A percentile compares a stretch with the other conserved stretches of the same genome.
phyloP scores from a whole-genome alignment of 129 eudicot species.

The Flaveria bidentis region DNA sequence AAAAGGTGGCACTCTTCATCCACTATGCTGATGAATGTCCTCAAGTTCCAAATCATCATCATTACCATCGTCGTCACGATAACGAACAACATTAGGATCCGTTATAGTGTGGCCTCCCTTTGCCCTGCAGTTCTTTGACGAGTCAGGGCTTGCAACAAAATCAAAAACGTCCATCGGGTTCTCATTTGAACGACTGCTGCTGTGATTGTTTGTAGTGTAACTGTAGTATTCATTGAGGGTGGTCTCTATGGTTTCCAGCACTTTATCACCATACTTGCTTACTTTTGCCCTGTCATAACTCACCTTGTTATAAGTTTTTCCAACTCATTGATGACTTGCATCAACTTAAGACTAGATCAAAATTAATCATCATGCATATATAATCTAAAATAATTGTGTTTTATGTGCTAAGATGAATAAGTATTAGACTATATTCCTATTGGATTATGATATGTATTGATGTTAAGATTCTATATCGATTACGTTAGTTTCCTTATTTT shows the following conservation, averaged over 20 bases:
- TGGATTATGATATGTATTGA: neutral
- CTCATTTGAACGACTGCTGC: constrained; percentile 33
- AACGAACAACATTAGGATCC: neutral
- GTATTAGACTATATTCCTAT: neutral
- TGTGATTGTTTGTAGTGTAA: constrained; percentile 31
- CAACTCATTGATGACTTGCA: neutral
- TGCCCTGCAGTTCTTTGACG: constrained; percentile 47
- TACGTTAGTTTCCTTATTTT: neutral
- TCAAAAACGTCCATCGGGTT: constrained; percentile 36
- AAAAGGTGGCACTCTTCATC: constrained; percentile 49
- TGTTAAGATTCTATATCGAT: neutral
- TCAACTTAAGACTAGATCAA: neutral
- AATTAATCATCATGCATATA: neutral
- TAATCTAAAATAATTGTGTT: neutral
- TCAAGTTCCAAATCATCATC: constrained; percentile 41
- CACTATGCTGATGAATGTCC: constrained; percentile 28
- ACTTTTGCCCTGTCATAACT: constrained; percentile 53
- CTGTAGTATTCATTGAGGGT: constrained; percentile 54
- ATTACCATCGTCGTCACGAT: constrained; percentile 18
- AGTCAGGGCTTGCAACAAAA: constrained; percentile 39
- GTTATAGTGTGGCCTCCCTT: neutral
- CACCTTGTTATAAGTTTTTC: neutral
- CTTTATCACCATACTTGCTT: constrained; percentile 67
- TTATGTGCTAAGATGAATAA: neutral
- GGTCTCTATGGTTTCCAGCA: constrained; percentile 70